phyloP scores from a whole-genome alignment of 441 rosid genomes.

The Theobroma grandiflorum region DNA sequence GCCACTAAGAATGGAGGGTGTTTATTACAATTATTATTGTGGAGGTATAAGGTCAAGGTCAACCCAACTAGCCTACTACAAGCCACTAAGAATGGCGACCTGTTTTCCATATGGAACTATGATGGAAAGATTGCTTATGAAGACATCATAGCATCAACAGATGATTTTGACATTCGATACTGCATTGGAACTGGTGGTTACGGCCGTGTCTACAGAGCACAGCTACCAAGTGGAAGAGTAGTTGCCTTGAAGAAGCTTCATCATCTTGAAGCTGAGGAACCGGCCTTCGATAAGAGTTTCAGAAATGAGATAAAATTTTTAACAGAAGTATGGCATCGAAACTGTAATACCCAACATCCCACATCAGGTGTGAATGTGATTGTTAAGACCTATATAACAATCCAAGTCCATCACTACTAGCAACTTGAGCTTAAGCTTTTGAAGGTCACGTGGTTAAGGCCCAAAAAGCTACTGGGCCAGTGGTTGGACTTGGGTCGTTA shows the following conservation, averaged over 20 bases:
- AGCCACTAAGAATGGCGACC: too few species aligned
- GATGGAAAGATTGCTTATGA: slow-evolving; percentile 4
- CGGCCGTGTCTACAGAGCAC: slow-evolving; percentile 20
- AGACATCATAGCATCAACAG: slow-evolving; percentile 15
- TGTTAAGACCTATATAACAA: too few species aligned
- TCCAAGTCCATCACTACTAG: too few species aligned
- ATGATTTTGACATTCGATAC: slow-evolving; percentile 13
- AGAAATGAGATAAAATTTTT: background rate
- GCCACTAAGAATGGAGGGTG: background rate
- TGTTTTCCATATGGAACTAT: slow-evolving; percentile 16
- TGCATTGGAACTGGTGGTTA: slow-evolving; percentile 21
- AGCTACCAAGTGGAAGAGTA: background rate
- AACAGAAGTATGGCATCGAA: slow-evolving; percentile 16
- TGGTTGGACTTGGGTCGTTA: too few species aligned
- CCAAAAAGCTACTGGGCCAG: too few species aligned
- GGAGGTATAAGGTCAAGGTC: too few species aligned
- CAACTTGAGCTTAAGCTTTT: too few species aligned
- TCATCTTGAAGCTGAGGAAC: background rate
- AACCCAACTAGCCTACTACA: too few species aligned
- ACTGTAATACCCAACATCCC: too few species aligned
- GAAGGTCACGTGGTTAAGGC: too few species aligned
- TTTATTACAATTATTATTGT: too few species aligned
- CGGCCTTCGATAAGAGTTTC: background rate
- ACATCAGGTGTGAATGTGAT: too few species aligned
- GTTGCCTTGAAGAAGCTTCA: background rate